A percentile compares a stretch with the other conserved stretches of the same genome.
These are phyloP conservation scores for Inga leiocalycina DNA, from an alignment of 306 rosid species.

Conservation along the genomic window DNA sequence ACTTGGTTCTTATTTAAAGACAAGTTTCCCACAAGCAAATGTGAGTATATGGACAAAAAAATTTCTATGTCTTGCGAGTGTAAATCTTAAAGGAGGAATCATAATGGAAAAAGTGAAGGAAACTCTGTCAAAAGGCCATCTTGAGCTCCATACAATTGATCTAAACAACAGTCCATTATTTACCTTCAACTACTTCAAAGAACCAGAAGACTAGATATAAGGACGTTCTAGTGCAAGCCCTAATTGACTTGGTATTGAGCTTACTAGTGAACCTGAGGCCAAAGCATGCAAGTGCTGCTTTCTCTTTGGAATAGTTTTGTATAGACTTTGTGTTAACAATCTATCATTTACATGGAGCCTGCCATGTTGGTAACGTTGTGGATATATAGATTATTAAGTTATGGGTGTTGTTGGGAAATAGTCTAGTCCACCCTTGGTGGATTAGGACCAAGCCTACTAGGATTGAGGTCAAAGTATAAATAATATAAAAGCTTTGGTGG, in stretches of 20 bases:
- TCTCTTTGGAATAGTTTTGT: neutral
- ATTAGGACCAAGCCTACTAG: no score
- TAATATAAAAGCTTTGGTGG: no score
- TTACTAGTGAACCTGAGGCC: neutral
- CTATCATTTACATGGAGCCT: neutral
- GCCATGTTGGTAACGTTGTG: neutral
- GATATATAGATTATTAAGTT: neutral
- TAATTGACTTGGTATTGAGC: neutral
- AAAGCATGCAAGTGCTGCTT: neutral
- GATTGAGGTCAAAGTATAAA: no score
- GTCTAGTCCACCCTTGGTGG: no score
- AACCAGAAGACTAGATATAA: neutral
- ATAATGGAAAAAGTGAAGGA: neutral
- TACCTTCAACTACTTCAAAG: neutral
- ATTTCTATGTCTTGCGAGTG: conserved; percentile 20
- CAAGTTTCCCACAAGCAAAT: conserved; percentile 24
- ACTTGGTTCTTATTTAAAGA: neutral
- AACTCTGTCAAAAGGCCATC: neutral
- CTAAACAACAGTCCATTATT: neutral
- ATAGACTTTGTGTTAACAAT: neutral
- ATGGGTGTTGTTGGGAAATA: neutral
- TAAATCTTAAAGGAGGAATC: conserved; percentile 51
- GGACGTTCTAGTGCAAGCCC: neutral
- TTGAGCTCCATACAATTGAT: neutral
- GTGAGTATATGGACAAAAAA: conserved; percentile 13